A percentile compares a stretch with the other conserved stretches of the same genome.
These are phyloP conservation scores for Vanrija humicola DNA, from an alignment of 1,284 basidiomycete genomes.

Conservation along the genomic window DNA sequence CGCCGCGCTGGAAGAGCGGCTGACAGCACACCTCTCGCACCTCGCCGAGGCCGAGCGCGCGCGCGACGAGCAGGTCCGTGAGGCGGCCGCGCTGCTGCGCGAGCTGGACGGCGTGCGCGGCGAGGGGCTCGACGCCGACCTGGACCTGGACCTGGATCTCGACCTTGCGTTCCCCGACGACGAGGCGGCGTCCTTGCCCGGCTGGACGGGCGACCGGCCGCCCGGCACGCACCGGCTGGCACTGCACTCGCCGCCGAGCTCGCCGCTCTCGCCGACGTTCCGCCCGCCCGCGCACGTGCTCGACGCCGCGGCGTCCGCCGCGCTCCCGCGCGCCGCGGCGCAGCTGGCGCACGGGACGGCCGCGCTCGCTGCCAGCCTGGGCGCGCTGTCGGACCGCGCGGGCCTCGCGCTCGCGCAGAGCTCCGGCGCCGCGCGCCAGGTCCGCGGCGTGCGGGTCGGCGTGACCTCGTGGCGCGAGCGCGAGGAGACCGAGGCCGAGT, in stretches of 20 bases:
- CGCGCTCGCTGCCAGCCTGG: neutral
- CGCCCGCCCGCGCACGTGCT: neutral
- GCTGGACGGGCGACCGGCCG: conserved; percentile 2
- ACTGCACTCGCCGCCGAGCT: neutral
- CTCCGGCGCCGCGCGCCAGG: neutral
- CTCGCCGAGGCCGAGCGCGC: conserved; percentile 12
- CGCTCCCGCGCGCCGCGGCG: neutral
- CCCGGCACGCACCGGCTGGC: neutral
- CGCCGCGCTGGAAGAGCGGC: conserved; percentile 8
- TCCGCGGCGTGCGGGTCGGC: conserved; percentile 8
- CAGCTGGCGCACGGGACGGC: neutral
- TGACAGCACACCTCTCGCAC: conserved; percentile 1
- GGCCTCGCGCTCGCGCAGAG: conserved; percentile 1
- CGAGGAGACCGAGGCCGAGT: conserved; percentile 10
- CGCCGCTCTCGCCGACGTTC: neutral
- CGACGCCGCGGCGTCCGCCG: neutral
- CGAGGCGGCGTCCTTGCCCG: neutral
- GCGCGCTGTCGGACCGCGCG: neutral
- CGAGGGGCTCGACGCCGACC: neutral
- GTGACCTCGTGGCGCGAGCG: conserved; percentile 3
- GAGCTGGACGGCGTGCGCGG: conserved; percentile 5
- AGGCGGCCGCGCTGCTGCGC: conserved; percentile 6
- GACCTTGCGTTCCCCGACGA: neutral
- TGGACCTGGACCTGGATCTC: neutral
- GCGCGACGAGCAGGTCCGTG: conserved; percentile 15